Conservation (phyloP, 139 green algal species). For the Haematococcus lacustris region DNA sequence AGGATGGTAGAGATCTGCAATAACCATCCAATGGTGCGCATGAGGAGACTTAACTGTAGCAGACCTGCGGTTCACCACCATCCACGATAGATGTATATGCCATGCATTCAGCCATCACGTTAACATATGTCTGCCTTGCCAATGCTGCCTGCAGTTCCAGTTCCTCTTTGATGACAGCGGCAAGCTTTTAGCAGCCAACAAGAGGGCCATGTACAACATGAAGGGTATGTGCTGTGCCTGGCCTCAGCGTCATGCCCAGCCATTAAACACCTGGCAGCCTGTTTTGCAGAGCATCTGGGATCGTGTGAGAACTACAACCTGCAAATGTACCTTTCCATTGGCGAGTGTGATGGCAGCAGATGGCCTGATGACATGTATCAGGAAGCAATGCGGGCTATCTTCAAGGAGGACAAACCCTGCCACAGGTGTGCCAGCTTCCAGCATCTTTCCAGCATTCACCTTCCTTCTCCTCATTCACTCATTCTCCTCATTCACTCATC, state of each 20-base stretch:
- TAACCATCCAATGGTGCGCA: constrained; percentile 57
- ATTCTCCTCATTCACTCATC: too few species aligned
- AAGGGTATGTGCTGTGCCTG: constrained; percentile 14
- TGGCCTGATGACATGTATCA: constrained; percentile 31
- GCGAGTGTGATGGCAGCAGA: constrained; percentile 33
- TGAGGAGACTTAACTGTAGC: too few species aligned
- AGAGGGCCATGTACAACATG: constrained; percentile 43
- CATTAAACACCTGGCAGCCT: not conserved
- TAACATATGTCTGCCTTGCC: too few species aligned
- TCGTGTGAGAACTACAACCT: constrained; percentile 32
- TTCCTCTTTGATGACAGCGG: constrained; percentile 56
- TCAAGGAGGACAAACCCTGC: constrained; percentile 33
- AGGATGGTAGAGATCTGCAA: constrained; percentile 49
- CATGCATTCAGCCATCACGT: too few species aligned
- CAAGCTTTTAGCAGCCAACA: constrained; percentile 50
- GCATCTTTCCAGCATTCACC: too few species aligned
- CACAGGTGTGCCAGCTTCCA: too few species aligned
- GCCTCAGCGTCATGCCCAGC: not conserved
- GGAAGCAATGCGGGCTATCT: constrained; percentile 37
- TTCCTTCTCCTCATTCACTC: too few species aligned
- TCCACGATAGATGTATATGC: too few species aligned
- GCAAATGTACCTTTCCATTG: constrained; percentile 42
- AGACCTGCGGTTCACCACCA: too few species aligned
- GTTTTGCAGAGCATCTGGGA: constrained; percentile 39
- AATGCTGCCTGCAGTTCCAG: too few species aligned